These are phyloP conservation scores for Vaccinium vitisidaea DNA, from an alignment of 148 eudicot species.

Conservation along the genomic window DNA sequence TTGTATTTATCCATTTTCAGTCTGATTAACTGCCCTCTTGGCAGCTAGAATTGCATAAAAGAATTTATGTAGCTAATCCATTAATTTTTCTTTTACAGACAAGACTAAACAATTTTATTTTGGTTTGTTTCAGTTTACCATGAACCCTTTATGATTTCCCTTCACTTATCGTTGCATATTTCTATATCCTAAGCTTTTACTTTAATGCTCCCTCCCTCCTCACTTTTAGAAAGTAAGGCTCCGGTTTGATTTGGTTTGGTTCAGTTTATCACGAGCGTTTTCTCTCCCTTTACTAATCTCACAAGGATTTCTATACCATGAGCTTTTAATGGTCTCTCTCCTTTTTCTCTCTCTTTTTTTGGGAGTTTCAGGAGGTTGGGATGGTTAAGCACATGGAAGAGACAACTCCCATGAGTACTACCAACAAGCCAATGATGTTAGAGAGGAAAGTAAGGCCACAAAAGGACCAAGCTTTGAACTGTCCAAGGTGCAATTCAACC, in stretches of 20 bases:
- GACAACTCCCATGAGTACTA: slow-evolving; percentile 20
- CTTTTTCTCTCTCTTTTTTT: slow-evolving; percentile 1
- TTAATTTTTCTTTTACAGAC: not conserved
- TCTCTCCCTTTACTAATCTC: not conserved
- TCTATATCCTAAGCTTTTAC: not conserved
- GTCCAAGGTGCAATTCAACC: slow-evolving; percentile 75
- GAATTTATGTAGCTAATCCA: not conserved
- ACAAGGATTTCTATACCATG: not conserved
- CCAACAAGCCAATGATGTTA: slow-evolving; percentile 15
- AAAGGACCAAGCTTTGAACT: slow-evolving; percentile 62
- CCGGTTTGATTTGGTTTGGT: not conserved
- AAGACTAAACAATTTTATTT: not conserved
- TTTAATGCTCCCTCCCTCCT: not conserved
- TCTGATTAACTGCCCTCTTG: not conserved
- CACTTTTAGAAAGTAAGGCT: not conserved
- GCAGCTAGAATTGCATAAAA: not conserved
- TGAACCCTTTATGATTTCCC: not conserved
- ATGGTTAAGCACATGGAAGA: slow-evolving; percentile 51
- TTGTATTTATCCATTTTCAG: not conserved
- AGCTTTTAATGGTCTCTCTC: slow-evolving; percentile 9
- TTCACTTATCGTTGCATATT: not conserved
- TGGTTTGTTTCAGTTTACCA: not conserved
- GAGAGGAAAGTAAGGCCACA: slow-evolving; percentile 59
- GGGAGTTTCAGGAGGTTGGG: slow-evolving; percentile 35
- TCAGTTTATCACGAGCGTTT: not conserved